Conservation (phyloP, 1,284 basidiomycete genomes). For the Vanrija pseudolonga region DNA sequence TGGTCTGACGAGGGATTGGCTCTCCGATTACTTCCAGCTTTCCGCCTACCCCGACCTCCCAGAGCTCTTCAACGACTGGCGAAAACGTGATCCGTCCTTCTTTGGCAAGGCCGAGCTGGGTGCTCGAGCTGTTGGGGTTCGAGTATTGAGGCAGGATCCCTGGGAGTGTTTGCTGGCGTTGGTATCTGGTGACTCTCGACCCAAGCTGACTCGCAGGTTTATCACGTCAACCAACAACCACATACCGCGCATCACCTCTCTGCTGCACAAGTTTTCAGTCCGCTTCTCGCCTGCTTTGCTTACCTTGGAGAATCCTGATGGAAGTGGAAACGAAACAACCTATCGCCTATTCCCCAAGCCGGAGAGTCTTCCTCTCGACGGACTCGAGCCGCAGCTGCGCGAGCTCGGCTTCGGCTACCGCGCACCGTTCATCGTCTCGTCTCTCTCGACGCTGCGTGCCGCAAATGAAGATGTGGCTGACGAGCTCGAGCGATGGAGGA, state of each 20-base stretch:
- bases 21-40: conserved; percentile 87
- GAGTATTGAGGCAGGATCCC: conserved; percentile 86
- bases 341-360: conserved; percentile 84
- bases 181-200: conserved; percentile 43
- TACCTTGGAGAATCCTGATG: conserved; percentile 32
- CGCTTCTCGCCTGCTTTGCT: conserved; percentile 65
- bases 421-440: conserved; percentile 80
- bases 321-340: conserved; percentile 23
- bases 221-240: conserved; percentile 99
- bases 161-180: conserved; percentile 93
- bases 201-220: conserved; percentile 59
- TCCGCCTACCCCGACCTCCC: conserved; percentile 26
- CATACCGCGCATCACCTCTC: conserved; percentile 82
- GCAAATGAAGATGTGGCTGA: conserved; percentile 22
- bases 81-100: conserved; percentile 61
- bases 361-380: conserved; percentile 59
- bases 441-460: conserved; percentile 65
- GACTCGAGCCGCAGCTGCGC: conserved; percentile 67
- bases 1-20: conserved; percentile 67
- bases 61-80: conserved; percentile 76
- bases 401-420: conserved; percentile 92
- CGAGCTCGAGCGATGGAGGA: conserved; percentile 25
- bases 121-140: conserved; percentile 55
- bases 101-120: conserved; percentile 63
- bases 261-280: conserved; percentile 66